Percentiles rank a stretch among this genome's conserved stretches.
Evolutionary conservation across 768 basidiomycete genomes (phyloP).

Genomic region (Lepiota brunneoincarnata): DNA sequence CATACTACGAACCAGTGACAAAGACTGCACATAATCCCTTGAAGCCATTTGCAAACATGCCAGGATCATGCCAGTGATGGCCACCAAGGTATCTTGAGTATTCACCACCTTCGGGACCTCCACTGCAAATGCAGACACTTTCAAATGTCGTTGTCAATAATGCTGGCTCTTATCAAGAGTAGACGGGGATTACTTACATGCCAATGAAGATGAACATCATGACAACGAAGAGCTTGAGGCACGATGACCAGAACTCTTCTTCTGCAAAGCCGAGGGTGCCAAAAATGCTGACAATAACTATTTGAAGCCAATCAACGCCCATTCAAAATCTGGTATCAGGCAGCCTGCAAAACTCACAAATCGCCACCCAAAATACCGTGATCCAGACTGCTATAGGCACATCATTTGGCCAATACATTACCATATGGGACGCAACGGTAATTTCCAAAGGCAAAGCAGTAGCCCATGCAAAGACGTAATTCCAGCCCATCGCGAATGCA

Average conservation of each 20-base stretch:
- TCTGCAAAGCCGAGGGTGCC: constrained; percentile 47
- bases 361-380: constrained; percentile 40
- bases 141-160: background rate
- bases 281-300: constrained; percentile 38
- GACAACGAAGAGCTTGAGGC: constrained; percentile 43
- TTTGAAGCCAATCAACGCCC: background rate
- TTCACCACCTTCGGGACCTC: constrained; percentile 33
- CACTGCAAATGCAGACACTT: constrained; percentile 40
- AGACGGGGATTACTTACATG: constrained; percentile 26
- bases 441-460: constrained; percentile 42
- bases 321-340: background rate
- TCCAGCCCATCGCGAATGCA: constrained; percentile 50
- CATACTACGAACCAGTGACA: constrained; percentile 28
- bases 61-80: constrained; percentile 32
- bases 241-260: constrained; percentile 51
- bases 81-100: constrained; percentile 40
- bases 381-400: constrained; percentile 42
- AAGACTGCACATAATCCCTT: constrained; percentile 45
- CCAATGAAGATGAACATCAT: constrained; percentile 46
- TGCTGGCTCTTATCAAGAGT: background rate
- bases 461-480: constrained; percentile 47
- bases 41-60: constrained; percentile 43
- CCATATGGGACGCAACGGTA: constrained; percentile 42
- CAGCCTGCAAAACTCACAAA: constrained; percentile 23
- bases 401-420: constrained; percentile 41